Evolutionary conservation across 1,284 basidiomycete genomes (phyloP), one percentile per base, ranked within the genome.

Genomic region (Marasmius sp.): DNA sequence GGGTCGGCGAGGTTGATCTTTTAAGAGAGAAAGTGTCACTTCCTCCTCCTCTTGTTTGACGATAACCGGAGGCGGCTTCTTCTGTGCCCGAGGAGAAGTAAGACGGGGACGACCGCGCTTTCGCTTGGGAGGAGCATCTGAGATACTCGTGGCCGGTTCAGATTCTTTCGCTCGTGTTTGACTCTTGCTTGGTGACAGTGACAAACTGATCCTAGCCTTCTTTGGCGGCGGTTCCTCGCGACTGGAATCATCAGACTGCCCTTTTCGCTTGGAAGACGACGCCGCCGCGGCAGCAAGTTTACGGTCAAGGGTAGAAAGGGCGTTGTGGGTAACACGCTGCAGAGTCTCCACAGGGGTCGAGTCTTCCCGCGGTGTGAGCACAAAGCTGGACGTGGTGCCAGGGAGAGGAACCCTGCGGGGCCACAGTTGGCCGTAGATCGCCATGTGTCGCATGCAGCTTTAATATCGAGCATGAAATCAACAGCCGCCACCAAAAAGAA

Each of bases 371-470:
- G 85, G 85, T 7, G 83, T 84, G 11, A 81, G 79, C 9, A 81
- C 68, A 52, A 75, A 65, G n/a, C 58, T 64, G 62, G 74, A 77
- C 16, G 72, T 71, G 9, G 79, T 71, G 1, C 84, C 85, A 62
- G 84, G 82, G 16, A 76, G 74, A 36, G 82, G 75, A 33, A 84
- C 68, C 58, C 90, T 87, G 54, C 80, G 78, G 18, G 90, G 90
- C 91, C 91, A 93, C 3, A 81, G 73, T 55, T 81, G 77, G 5
- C 77, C 79, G 73, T 92, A 93, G 61, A 93, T 93, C 16, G 86
- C 89, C 65, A 79, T 82, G 71, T 92, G 90, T 18, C 90, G 87
- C 73, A 92, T 81, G 70, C 90, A 92, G 62, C 90, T 92, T 67
- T 43, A 63, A 37, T n/a, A 6, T 38, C 12, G 16, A 27, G 33